Conservation (phyloP, 441 rosid species). For the Biscutella laevigata region DNA sequence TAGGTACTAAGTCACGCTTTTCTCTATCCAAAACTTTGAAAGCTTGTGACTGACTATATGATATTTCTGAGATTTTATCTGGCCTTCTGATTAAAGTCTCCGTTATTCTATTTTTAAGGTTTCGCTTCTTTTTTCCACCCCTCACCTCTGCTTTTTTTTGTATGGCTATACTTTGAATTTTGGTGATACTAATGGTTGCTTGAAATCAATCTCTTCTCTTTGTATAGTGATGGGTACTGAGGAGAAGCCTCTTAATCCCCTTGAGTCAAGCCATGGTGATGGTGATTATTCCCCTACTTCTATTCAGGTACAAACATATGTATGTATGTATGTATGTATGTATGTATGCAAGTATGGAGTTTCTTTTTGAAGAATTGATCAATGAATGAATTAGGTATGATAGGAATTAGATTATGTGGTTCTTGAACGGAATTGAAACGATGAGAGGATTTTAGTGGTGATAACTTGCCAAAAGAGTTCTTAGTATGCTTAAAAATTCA, state of each 20-base stretch:
- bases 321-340: background rate
- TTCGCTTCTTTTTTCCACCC: background rate
- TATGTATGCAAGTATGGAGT: background rate
- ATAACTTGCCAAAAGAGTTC: background rate
- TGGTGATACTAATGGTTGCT: background rate
- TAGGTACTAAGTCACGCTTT: slow-evolving; percentile 21
- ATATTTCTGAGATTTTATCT: slow-evolving; percentile 2
- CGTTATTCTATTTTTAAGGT: background rate
- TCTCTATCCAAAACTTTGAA: slow-evolving; percentile 6
- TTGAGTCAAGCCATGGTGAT: slow-evolving; percentile 16
- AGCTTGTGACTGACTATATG: background rate
- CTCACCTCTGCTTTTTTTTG: background rate
- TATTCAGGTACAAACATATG: slow-evolving; percentile 18
- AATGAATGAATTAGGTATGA: background rate
- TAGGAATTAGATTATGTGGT: too few relatives aligned
- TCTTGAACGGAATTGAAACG: slow-evolving; percentile 7
- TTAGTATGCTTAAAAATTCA: background rate
- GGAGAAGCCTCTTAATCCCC: slow-evolving; percentile 20
- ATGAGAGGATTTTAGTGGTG: background rate
- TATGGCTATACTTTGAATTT: background rate
- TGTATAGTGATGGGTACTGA: slow-evolving; percentile 21
- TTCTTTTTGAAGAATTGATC: background rate
- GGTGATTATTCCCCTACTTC: slow-evolving; percentile 13
- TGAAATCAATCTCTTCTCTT: slow-evolving; percentile 6
- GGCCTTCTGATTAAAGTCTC: slow-evolving; percentile 14